Conservation (phyloP, 2,329 filamentous ascomycete genomes). For the Coniochaeta prunicola region DNA sequence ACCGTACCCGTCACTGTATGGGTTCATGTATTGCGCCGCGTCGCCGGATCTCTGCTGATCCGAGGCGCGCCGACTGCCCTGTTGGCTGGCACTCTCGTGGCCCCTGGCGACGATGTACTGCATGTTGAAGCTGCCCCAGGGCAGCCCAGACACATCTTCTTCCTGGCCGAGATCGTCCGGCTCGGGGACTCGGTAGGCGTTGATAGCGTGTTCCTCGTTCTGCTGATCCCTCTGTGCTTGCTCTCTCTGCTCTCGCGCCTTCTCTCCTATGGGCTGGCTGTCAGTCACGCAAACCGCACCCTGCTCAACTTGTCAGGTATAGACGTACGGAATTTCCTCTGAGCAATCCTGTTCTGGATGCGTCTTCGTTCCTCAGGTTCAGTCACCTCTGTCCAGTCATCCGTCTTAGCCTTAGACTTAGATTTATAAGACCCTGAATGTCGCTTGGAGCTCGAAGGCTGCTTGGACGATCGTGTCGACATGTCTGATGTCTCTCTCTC, state of each 20-base stretch:
- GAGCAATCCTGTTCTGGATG: slow-evolving; percentile 70
- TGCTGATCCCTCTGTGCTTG: slow-evolving; percentile 54
- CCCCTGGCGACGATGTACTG: slow-evolving; percentile 43
- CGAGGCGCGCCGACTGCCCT: slow-evolving; percentile 28
- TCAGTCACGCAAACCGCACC: neutral
- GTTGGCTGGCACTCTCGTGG: slow-evolving; percentile 39
- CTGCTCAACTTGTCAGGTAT: neutral
- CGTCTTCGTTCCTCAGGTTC: slow-evolving; percentile 66
- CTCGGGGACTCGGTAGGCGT: slow-evolving; percentile 55
- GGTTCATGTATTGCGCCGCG: slow-evolving; percentile 12
- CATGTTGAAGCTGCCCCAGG: slow-evolving; percentile 65
- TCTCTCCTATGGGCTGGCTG: slow-evolving; percentile 48
- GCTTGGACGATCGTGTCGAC: slow-evolving; percentile 18
- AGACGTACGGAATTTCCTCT: slow-evolving; percentile 65
- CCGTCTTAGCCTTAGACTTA: slow-evolving; percentile 35
- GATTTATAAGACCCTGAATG: slow-evolving; percentile 18
- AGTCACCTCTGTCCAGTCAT: slow-evolving; percentile 63
- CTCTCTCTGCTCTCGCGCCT: slow-evolving; percentile 61
- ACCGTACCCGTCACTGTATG: slow-evolving; percentile 16
- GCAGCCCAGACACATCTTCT: slow-evolving; percentile 54
- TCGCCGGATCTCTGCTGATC: slow-evolving; percentile 29
- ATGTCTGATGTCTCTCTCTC: slow-evolving; percentile 19
- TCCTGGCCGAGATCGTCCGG: slow-evolving; percentile 39
- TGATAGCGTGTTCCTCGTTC: slow-evolving; percentile 56
- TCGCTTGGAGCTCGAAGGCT: slow-evolving; percentile 8